These are phyloP conservation scores for Purpureocillium takamizusanense DNA, from an alignment of 2,329 filamentous ascomycete species.

Conservation along the genomic window DNA sequence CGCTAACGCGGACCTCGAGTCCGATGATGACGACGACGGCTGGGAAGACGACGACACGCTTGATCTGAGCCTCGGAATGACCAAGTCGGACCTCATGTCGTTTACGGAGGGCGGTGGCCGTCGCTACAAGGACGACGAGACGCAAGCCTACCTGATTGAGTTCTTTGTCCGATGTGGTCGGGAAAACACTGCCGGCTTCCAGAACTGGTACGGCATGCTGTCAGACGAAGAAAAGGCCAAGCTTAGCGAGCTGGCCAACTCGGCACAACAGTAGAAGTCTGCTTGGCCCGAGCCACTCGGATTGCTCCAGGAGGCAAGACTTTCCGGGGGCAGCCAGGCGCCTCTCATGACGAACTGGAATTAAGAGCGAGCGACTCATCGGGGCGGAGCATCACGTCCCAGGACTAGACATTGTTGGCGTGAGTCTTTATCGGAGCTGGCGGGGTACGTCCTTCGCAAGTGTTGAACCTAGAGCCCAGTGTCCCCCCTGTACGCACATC, in stretches of 20 bases:
- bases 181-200: constrained; percentile 48
- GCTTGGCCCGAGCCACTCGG: too few relatives aligned
- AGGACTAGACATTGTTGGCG: too few relatives aligned
- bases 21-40: constrained; percentile 67
- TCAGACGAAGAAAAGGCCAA: constrained; percentile 48
- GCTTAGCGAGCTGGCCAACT: constrained; percentile 40
- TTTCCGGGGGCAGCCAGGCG: too few relatives aligned
- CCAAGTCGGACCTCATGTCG: constrained; percentile 72
- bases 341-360: too few relatives aligned
- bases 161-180: constrained; percentile 61
- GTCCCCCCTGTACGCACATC: too few relatives aligned
- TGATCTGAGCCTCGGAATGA: constrained; percentile 63
- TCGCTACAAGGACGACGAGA: constrained; percentile 80
- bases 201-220: constrained; percentile 46
- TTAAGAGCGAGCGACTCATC: too few relatives aligned
- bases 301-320: too few relatives aligned
- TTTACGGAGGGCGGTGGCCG: constrained; percentile 51
- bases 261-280: constrained; percentile 18
- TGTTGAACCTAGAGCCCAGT: too few relatives aligned
- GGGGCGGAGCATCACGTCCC: too few relatives aligned
- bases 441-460: too few relatives aligned
- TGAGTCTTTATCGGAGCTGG: too few relatives aligned
- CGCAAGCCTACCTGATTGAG: constrained; percentile 70
- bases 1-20: constrained; percentile 43
- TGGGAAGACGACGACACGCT: constrained; percentile 81